Percentiles rank a stretch among this genome's conserved stretches.
Evolutionary conservation across 805 yeast species (phyloP).

Genomic region (Yarrowia phangngaensis): DNA sequence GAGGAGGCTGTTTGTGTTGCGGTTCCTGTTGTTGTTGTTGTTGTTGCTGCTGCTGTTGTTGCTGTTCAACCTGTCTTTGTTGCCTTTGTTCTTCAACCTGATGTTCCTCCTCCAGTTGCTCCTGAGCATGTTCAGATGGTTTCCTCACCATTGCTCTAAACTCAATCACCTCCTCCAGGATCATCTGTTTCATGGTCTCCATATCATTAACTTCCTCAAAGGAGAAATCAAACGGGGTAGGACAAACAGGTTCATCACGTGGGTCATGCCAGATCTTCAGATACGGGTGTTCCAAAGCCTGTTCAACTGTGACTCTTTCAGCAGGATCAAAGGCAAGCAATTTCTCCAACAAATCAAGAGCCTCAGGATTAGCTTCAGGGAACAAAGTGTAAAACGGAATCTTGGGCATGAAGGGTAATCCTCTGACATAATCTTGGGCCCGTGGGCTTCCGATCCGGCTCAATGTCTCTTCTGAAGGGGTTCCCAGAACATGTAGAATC

Average conservation of each 20-base stretch:
- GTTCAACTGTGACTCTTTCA: conserved; percentile 78
- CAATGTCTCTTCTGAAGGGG: conserved; percentile 73
- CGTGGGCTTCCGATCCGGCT: conserved; percentile 74
- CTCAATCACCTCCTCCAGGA: conserved; percentile 69
- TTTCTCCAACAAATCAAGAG: conserved; percentile 70
- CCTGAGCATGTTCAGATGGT: conserved; percentile 43
- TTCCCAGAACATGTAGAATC: conserved; percentile 83
- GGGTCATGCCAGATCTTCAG: conserved; percentile 89
- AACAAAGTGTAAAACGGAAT: conserved; percentile 67
- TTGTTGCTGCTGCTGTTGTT: conserved; percentile 30
- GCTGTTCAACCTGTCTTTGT: conserved; percentile 39
- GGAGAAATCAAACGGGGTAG: conserved; percentile 75
- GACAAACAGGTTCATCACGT: conserved; percentile 75
- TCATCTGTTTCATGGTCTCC: conserved; percentile 68
- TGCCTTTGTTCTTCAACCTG: conserved; percentile 37
- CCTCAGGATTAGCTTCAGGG: conserved; percentile 83
- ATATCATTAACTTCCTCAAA: conserved; percentile 83
- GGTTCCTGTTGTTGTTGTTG: conserved; percentile 28
- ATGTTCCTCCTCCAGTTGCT: conserved; percentile 34
- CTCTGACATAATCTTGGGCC: conserved; percentile 87
- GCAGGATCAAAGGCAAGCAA: conserved; percentile 86
- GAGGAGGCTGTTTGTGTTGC: conserved; percentile 28
- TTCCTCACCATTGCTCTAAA: conserved; percentile 79
- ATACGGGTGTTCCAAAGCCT: conserved; percentile 87
- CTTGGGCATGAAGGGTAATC: conserved; percentile 76